Evolutionary conservation across 2,329 filamentous ascomycete genomes (phyloP).

Genomic region (Colletotrichum noveboracense): DNA sequence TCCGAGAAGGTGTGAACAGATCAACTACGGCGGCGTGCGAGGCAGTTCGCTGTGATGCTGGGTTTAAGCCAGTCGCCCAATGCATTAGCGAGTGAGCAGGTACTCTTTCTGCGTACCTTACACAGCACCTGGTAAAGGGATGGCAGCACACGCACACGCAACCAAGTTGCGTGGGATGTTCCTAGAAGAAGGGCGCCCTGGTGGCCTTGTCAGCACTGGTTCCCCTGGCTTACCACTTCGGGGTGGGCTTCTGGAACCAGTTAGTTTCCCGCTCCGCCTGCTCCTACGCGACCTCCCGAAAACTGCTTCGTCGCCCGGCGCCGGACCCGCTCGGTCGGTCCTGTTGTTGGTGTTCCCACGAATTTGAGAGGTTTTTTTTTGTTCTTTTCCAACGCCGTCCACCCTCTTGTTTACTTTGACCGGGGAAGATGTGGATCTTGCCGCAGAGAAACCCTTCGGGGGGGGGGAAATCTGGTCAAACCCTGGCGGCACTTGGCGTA

Average conservation of each 20-base stretch:
- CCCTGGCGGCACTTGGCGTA: neutral
- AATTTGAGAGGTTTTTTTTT: conserved; percentile 5
- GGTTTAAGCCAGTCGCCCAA: neutral
- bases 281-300: conserved; percentile 9
- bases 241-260: conserved; percentile 3
- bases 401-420: neutral
- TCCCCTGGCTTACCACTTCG: conserved; percentile 6
- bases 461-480: neutral
- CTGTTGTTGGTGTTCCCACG: neutral
- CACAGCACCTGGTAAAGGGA: no score
- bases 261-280: conserved; percentile 12
- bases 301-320: conserved; percentile 14
- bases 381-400: neutral
- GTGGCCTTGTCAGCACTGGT: neutral
- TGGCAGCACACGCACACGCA: neutral
- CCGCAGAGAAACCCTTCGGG: neutral
- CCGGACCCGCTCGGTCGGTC: conserved; percentile 16
- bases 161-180: neutral
- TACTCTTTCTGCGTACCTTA: no score
- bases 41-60: neutral
- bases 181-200: neutral
- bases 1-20: neutral
- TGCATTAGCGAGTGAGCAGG: no score
- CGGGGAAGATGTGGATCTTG: neutral
- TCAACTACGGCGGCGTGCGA: neutral